Percentiles rank a stretch among this genome's conserved stretches.
These are phyloP conservation scores for Sinapis alba DNA, from an alignment of 441 rosid genomes.

Conservation along the genomic window DNA sequence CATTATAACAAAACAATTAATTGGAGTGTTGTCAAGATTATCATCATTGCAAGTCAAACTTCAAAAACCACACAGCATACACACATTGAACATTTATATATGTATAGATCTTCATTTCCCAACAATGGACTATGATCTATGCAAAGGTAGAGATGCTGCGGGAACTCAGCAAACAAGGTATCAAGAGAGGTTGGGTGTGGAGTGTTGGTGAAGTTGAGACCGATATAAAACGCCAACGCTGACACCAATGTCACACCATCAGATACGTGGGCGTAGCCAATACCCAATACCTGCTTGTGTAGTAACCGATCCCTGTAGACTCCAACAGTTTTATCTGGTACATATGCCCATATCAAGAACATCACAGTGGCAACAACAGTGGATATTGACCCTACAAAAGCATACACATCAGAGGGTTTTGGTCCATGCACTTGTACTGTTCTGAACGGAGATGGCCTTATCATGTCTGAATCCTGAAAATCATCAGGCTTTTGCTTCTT, in stretches of 20 bases:
- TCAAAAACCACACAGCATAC: background rate
- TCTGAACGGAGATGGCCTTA: conserved; percentile 40
- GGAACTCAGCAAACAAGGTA: conserved; percentile 58
- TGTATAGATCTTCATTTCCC: background rate
- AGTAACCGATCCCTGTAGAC: conserved; percentile 68
- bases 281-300: conserved; percentile 85
- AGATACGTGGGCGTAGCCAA: conserved; percentile 69
- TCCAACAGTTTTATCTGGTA: conserved; percentile 71
- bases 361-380: conserved; percentile 70
- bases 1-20: background rate
- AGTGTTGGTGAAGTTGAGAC: conserved; percentile 80
- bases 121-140: background rate
- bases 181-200: conserved; percentile 63
- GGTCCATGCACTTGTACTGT: conserved; percentile 64
- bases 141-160: background rate
- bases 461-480: conserved; percentile 45
- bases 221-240: conserved; percentile 60
- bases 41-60: conserved; percentile 2
- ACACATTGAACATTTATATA: background rate
- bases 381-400: conserved; percentile 80
- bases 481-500: conserved; percentile 40
- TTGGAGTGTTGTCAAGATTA: background rate
- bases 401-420: conserved; percentile 82
- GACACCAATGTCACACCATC: conserved; percentile 58
- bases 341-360: conserved; percentile 85